These are phyloP conservation scores for Leucosporidium creatinivorum DNA, from an alignment of 768 basidiomycete genomes.

Conservation along the genomic window DNA sequence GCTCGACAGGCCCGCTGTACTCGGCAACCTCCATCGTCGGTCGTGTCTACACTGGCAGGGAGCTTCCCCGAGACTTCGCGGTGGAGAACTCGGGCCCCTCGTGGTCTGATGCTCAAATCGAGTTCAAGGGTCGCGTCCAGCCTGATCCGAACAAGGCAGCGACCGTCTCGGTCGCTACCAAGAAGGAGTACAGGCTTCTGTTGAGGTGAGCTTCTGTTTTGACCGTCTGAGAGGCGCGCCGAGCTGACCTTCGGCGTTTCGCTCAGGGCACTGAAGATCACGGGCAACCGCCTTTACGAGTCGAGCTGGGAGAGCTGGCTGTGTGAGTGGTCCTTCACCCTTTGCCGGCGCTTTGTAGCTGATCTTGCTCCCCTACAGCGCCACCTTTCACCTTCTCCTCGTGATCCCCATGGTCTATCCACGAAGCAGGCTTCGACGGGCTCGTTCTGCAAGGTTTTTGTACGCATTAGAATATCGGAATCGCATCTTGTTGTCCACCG, in stretches of 20 bases:
- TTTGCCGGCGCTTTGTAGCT: no score
- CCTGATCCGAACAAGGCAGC: constrained; percentile 38
- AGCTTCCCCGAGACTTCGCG: constrained; percentile 27
- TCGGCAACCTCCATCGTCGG: constrained; percentile 40
- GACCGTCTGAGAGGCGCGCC: no score
- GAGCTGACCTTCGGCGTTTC: not conserved
- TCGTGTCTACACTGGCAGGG: constrained; percentile 34
- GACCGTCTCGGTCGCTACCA: constrained; percentile 33
- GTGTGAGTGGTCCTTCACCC: not conserved
- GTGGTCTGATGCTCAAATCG: constrained; percentile 12
- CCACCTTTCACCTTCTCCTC: no score
- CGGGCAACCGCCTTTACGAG: constrained; percentile 14
- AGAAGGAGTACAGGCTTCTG: constrained; percentile 44
- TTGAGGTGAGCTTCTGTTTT: not conserved
- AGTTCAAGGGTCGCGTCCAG: constrained; percentile 28
- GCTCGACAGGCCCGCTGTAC: not conserved
- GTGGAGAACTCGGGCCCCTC: constrained; percentile 2
- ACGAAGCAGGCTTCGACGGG: no score
- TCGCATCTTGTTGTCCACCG: no score
- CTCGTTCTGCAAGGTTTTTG: no score
- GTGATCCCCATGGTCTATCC: no score
- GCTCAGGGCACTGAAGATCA: constrained; percentile 20
- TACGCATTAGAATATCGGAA: no score
- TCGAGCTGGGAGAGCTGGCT: constrained; percentile 24
- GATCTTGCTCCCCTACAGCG: no score